Evolutionary conservation across 140 eudicot species (phyloP), one percentile per base, ranked within the genome.

Genomic region (Bidens hawaiensis): DNA sequence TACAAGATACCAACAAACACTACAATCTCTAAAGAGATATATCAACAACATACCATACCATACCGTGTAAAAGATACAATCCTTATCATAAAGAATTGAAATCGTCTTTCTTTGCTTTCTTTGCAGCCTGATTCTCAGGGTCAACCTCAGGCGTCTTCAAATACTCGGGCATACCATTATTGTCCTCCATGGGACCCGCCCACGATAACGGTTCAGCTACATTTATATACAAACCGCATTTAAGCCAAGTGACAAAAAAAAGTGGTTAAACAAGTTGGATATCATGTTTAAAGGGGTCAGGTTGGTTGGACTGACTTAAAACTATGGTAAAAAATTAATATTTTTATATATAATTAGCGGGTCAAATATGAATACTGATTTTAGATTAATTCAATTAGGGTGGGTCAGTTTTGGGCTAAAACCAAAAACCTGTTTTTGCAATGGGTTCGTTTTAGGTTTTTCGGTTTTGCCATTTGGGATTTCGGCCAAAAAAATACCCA

Each of bases 171-270:
- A n/a, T 14, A 16, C 62, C 73, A 60, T 34, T 56, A 17, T 18
- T 19, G 46, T 36, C 16, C 11, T 64, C 76, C 31, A 7, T 25
- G 1, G 78, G 78, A 12, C 45, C 62, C 19, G 73, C 78, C 78
- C 78, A 73, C 1, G 73, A 24, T 65, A 73, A 36, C 15, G 78
- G 78, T 67, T 73, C 63, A 15, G 51, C 78, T 73, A 64, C 25
- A 56, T 21, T n/a, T n/a, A n/a, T n/a, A 19, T 47, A 31, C 6
- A 46, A 33, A 46, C 7, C 60, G 33, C 28, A 43, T 45, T 55
- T 34, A 56, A 26, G 62, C 27, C 41, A 5, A 27, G 2, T 60
- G 38, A 25, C 8, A 51, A 22, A 16, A 51, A 24, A 45, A 16
- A 16, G 9, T 4, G 4, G 18, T 15, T 1, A 5, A 11, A 13